These are phyloP conservation scores for Exophiala mesophila DNA, from an alignment of 2,329 filamentous ascomycete genomes.

Conservation along the genomic window DNA sequence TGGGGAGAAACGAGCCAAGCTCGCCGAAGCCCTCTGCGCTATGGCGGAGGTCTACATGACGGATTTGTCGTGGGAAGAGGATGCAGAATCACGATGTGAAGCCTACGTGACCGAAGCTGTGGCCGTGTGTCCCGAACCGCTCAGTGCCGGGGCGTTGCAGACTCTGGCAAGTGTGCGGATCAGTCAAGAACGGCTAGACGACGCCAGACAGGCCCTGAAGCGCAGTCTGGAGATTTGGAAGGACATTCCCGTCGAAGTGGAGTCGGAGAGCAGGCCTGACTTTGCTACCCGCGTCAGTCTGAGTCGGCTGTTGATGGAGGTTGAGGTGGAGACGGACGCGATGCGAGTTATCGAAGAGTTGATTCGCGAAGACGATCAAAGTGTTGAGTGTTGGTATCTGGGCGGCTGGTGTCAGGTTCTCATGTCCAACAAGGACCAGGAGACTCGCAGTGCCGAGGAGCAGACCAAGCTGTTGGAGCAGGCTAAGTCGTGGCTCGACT, in stretches of 20 bases:
- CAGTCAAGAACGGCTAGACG: conserved; percentile 72
- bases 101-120: conserved; percentile 84
- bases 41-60: conserved; percentile 99
- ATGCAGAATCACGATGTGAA: conserved; percentile 86
- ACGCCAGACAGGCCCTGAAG: conserved; percentile 72
- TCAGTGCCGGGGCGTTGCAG: conserved; percentile 81
- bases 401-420: conserved; percentile 90
- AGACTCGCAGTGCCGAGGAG: conserved; percentile 30
- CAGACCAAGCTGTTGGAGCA: conserved; percentile 43
- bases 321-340: conserved; percentile 77
- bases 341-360: conserved; percentile 79
- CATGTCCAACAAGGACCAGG: conserved; percentile 46
- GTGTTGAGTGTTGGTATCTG: conserved; percentile 94
- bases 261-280: conserved; percentile 70
- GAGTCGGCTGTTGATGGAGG: conserved; percentile 81
- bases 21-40: conserved; percentile 87
- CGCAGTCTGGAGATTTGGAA: conserved; percentile 81
- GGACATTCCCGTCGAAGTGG: conserved; percentile 60
- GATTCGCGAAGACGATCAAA: conserved; percentile 83
- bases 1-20: conserved; percentile 63
- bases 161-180: conserved; percentile 91
- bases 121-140: conserved; percentile 65
- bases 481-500: conserved; percentile 68
- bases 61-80: conserved; percentile 82
- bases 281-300: conserved; percentile 83